Evolutionary conservation across 345 rosid genomes (phyloP).

Genomic region (Sonneratia alba): DNA sequence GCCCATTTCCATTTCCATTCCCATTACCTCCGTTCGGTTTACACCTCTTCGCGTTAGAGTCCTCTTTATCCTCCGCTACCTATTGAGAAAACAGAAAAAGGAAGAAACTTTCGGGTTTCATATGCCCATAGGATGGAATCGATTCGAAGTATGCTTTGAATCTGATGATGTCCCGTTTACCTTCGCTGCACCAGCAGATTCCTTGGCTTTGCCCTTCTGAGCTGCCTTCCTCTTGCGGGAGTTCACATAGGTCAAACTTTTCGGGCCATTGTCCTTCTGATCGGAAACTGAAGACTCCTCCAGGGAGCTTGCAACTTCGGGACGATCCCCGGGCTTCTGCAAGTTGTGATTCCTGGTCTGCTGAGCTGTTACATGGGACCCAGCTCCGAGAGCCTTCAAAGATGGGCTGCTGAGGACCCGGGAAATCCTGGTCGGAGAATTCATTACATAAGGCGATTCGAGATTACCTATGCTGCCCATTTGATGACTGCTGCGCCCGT

Average conservation of each 20-base stretch:
- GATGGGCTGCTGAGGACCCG: slow-evolving; percentile 19
- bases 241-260: slow-evolving; percentile 2
- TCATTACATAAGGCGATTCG: slow-evolving; percentile 3
- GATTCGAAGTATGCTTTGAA: background rate
- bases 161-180: slow-evolving; percentile 4
- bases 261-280: slow-evolving; percentile 5
- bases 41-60: slow-evolving; percentile 30
- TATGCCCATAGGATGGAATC: background rate
- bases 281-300: slow-evolving; percentile 17
- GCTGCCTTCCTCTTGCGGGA: slow-evolving; percentile 32
- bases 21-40: slow-evolving; percentile 27
- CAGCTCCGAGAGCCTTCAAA: slow-evolving; percentile 8
- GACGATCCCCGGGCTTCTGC: slow-evolving; percentile 1
- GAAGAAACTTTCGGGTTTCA: background rate
- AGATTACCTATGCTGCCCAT: background rate
- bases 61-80: slow-evolving; percentile 23
- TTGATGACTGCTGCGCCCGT: slow-evolving; percentile 8
- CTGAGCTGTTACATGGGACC: background rate
- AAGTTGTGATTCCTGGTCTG: background rate
- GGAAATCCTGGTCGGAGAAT: background rate
- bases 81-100: slow-evolving; percentile 8
- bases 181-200: slow-evolving; percentile 16
- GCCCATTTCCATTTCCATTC: slow-evolving; percentile 14
- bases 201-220: slow-evolving; percentile 27
- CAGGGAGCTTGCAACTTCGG: slow-evolving; percentile 10